phyloP scores from a whole-genome alignment of 2,329 filamentous ascomycete genomes.

The Fusarium setosum region DNA sequence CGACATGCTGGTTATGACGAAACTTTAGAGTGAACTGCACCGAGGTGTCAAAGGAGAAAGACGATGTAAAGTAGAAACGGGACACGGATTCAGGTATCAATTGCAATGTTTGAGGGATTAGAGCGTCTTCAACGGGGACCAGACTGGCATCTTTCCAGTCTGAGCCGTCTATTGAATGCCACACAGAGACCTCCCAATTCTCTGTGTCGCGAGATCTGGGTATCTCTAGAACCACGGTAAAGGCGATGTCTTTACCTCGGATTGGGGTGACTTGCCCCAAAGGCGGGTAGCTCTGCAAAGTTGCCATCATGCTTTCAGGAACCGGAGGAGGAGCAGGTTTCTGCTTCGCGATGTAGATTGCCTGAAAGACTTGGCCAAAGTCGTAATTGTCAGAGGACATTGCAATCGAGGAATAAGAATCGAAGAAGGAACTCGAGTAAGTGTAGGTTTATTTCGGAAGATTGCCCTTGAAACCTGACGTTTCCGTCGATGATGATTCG shows the following conservation, averaged over 20 bases:
- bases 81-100: slow-evolving; percentile 34
- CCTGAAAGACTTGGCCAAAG: slow-evolving; percentile 51
- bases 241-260: slow-evolving; percentile 58
- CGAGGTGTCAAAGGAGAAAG: slow-evolving; percentile 59
- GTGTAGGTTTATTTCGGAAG: slow-evolving; percentile 21
- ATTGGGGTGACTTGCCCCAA: slow-evolving; percentile 79
- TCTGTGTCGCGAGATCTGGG: slow-evolving; percentile 64
- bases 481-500: neutral
- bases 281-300: slow-evolving; percentile 71
- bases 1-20: slow-evolving; percentile 59
- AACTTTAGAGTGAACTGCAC: slow-evolving; percentile 80
- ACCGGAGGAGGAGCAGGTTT: slow-evolving; percentile 44
- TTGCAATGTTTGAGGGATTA: slow-evolving; percentile 64
- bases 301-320: slow-evolving; percentile 49
- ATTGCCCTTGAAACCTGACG: neutral
- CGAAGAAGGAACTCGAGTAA: slow-evolving; percentile 11
- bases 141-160: slow-evolving; percentile 66
- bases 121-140: slow-evolving; percentile 32
- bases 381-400: slow-evolving; percentile 47
- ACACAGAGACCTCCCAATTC: slow-evolving; percentile 79
- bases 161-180: slow-evolving; percentile 71
- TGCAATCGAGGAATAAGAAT: slow-evolving; percentile 19
- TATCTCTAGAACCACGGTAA: slow-evolving; percentile 79
- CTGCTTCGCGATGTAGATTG: slow-evolving; percentile 52
- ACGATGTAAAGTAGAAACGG: slow-evolving; percentile 65